A percentile compares a stretch with the other conserved stretches of the same genome.
Conservation (phyloP, 768 basidiomycete genomes). For the Agrocybe chaxingu region DNA sequence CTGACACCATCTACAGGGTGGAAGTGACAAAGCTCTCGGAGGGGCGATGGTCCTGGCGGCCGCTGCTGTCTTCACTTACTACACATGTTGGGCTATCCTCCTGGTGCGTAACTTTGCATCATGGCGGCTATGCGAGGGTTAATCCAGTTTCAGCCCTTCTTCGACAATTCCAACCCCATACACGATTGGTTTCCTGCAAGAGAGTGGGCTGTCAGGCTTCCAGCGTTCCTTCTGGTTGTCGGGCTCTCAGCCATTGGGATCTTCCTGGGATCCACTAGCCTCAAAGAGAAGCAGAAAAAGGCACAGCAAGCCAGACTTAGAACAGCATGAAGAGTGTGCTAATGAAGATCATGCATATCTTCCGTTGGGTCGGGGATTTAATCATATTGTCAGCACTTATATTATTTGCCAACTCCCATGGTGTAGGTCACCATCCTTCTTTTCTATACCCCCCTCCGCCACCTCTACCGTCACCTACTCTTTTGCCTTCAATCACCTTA, state of each 20-base stretch:
- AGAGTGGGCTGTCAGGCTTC: conserved; percentile 90
- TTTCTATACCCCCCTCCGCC: conserved; percentile 14
- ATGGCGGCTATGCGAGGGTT: neutral
- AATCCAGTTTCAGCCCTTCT: conserved; percentile 62
- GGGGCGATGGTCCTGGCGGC: conserved; percentile 78
- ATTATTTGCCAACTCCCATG: neutral
- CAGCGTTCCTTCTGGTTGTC: conserved; percentile 76
- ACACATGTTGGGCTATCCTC: conserved; percentile 88
- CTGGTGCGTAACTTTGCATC: conserved; percentile 49
- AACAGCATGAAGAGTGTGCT: conserved; percentile 42
- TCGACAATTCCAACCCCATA: conserved; percentile 69
- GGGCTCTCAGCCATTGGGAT: conserved; percentile 78
- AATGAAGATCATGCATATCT: neutral
- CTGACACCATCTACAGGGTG: conserved; percentile 41
- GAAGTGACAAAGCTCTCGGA: conserved; percentile 80
- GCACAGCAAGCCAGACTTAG: conserved; percentile 60
- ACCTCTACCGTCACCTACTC: conserved; percentile 24
- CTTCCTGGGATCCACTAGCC: conserved; percentile 75
- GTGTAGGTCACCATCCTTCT: conserved; percentile 9
- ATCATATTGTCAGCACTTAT: neutral
- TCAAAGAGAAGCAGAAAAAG: conserved; percentile 71
- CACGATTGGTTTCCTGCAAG: conserved; percentile 81
- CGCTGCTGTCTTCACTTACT: conserved; percentile 78
- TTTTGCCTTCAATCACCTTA: conserved; percentile 42
- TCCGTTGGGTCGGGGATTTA: too few species aligned